Conservation (phyloP, 176 grass and related monocot genomes). For the Triticum monococcum region DNA sequence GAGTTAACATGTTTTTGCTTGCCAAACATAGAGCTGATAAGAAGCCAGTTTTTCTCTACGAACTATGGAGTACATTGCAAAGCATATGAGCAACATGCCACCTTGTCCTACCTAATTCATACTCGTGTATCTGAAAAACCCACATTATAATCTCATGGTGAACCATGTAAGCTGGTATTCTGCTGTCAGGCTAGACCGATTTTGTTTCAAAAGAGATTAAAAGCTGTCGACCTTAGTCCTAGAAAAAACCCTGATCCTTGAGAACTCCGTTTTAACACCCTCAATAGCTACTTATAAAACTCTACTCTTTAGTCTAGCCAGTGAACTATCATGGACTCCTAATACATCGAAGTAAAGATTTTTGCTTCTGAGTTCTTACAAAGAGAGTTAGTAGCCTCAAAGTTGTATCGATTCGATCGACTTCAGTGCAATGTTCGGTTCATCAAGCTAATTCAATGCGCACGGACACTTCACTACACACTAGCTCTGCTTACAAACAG, state of each 20-base stretch:
- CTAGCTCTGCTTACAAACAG: too few species aligned
- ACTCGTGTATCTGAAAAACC: not conserved
- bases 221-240: too few species aligned
- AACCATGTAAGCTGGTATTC: too few species aligned
- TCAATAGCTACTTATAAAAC: too few species aligned
- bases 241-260: too few species aligned
- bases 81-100: not conserved
- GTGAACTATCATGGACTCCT: not conserved
- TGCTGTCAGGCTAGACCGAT: too few species aligned
- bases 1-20: not conserved
- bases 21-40: not conserved
- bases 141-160: not conserved
- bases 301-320: too few species aligned
- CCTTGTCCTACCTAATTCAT: not conserved
- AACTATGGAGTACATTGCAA: not conserved
- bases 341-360: not conserved
- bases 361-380: not conserved
- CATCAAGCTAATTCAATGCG: too few species aligned
- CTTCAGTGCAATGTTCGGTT: not conserved
- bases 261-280: too few species aligned
- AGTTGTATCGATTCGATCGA: not conserved
- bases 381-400: not conserved
- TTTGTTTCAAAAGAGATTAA: too few species aligned
- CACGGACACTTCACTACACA: too few species aligned
- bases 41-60: not conserved